Evolutionary conservation across 2,329 filamentous ascomycete genomes (phyloP).

Genomic region (Stylonectria norvegica): DNA sequence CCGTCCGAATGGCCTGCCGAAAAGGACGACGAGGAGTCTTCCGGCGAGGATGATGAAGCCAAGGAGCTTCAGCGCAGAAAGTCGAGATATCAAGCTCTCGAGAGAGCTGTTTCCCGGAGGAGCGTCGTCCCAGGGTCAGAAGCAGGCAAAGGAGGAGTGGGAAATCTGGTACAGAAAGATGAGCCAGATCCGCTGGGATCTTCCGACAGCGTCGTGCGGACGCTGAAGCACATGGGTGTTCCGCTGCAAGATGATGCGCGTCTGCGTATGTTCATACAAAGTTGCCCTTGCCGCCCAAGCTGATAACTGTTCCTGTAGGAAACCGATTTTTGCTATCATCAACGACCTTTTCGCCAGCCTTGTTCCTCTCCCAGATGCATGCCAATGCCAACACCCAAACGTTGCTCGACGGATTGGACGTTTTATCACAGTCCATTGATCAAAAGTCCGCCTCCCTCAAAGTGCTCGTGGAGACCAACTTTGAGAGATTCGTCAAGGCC

Average conservation of each 20-base stretch:
- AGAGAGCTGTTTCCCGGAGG: conserved; percentile 68
- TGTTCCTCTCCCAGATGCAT: conserved; percentile 92
- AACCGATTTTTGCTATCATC: conserved; percentile 95
- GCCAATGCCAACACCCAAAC: conserved; percentile 78
- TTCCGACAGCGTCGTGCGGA: conserved; percentile 78
- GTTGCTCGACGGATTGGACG: conserved; percentile 76
- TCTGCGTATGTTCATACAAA: conserved; percentile 55
- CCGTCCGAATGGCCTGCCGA: conserved; percentile 85
- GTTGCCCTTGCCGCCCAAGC: conserved; percentile 6
- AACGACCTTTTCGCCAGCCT: conserved; percentile 86
- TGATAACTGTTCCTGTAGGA: conserved; percentile 43
- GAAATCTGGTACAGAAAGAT: conserved; percentile 81
- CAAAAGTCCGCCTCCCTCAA: conserved; percentile 97
- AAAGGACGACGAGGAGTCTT: conserved; percentile 66
- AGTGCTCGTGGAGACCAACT: conserved; percentile 94
- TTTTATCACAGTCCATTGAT: conserved; percentile 87
- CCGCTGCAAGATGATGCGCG: conserved; percentile 80
- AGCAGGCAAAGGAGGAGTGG: conserved; percentile 61
- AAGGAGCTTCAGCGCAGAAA: conserved; percentile 57
- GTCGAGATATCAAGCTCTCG: conserved; percentile 81
- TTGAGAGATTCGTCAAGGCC: conserved; percentile 94
- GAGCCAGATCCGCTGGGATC: conserved; percentile 90
- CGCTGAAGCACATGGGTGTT: conserved; percentile 72
- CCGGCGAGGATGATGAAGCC: conserved; percentile 51
- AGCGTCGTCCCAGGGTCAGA: conserved; percentile 65